phyloP scores from a whole-genome alignment of 2,329 filamentous ascomycete species.

The Tolypocladium paradoxum region DNA sequence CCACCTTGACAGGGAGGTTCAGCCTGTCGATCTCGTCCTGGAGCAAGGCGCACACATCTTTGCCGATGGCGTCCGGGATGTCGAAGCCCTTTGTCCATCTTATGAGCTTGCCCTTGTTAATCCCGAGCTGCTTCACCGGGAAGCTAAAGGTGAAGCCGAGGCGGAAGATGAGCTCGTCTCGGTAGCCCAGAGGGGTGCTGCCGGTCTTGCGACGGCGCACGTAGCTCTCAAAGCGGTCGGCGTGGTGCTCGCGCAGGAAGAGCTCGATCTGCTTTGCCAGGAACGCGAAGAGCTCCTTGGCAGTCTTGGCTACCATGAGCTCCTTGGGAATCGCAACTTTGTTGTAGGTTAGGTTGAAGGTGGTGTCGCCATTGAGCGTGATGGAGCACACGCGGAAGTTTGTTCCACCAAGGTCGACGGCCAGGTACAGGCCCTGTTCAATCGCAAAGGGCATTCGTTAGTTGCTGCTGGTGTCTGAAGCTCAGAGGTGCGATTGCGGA shows the following conservation, averaged over 20 bases:
- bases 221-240: conserved; percentile 71
- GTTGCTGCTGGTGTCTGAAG: neutral
- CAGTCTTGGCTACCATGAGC: conserved; percentile 80
- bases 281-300: conserved; percentile 82
- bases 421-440: conserved; percentile 80
- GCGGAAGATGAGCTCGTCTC: conserved; percentile 73
- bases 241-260: conserved; percentile 81
- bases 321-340: conserved; percentile 86
- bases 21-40: conserved; percentile 84
- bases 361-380: conserved; percentile 84
- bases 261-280: conserved; percentile 83
- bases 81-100: conserved; percentile 99
- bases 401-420: conserved; percentile 94
- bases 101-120: conserved; percentile 90
- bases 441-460: neutral
- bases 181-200: conserved; percentile 46
- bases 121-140: conserved; percentile 84
- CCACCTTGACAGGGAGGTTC: conserved; percentile 81
- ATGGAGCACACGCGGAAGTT: conserved; percentile 98
- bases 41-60: conserved; percentile 86
- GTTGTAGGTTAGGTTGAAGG: conserved; percentile 84
- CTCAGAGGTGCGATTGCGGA: neutral
- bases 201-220: conserved; percentile 51
- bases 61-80: conserved; percentile 84
- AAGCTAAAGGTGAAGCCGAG: conserved; percentile 99